Base-by-base conservation (phyloP, 2,329 filamentous ascomycete genomes). In the Xylariales sp. region DNA sequence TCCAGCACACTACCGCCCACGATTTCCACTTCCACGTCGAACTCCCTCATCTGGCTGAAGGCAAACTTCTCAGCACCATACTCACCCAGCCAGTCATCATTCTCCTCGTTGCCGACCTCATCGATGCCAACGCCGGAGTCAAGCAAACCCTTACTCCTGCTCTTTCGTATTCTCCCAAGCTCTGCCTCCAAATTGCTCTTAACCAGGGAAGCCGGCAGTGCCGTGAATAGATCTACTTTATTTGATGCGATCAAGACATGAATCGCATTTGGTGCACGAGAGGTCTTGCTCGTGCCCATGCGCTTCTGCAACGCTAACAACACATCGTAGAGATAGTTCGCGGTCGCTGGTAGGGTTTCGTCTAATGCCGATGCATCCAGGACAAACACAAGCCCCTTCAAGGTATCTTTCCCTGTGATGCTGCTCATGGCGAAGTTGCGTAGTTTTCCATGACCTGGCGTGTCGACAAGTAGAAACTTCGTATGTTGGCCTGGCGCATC, bases 221-320 rank as follows among this genome's bases (percentile, higher is more conserved):
- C 88, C 0, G 93, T 96, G 61, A 98, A 98, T 1, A 98, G 73
- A 61, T 98, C 93, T 59, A 89, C 77, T 73, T 98, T 98, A 66
- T 97, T 98, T 40, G 89, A 90, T 2, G 89, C 90, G 24, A 98
- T 71, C 25, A 98, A 73, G 6, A 98, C 74, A 0, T 86, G 82
- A 7, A 93, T 73, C 16, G 77, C 71, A 16, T 70, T 65, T 0
- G 78, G 74, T 1, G 70, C 71, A 52, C 80, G 82, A 33, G 73
- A 70, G 1, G 73, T 73, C 48, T 74, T 80, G 28, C 66, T 62
- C 46, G 65, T 64, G 21, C 78, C 75, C 36, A 80, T 76, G 34
- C 83, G 76, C 63, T 83, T 86, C 68, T 97, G 93, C 44, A 98
- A 71, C 3, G 77, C 61, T 3, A 97, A 73, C n/a, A 98, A 76